A percentile compares a stretch with the other conserved stretches of the same genome.
Conservation (phyloP, 2,329 filamentous ascomycete genomes). For the Diplodia mutila region DNA sequence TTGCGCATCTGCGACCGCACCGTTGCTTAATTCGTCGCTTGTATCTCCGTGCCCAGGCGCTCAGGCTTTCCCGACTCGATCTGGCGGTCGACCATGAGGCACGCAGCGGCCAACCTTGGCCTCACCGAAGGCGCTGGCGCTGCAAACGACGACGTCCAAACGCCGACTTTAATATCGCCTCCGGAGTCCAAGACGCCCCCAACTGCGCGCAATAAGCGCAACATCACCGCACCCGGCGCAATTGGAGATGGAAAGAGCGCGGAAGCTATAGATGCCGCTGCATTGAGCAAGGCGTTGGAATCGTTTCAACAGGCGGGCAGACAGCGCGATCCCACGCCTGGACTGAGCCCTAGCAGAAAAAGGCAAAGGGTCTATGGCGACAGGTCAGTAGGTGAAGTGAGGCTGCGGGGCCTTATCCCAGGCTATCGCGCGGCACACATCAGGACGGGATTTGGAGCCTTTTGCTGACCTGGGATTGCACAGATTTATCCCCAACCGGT, state of each 20-base stretch:
- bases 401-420: background rate
- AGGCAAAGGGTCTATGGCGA: conserved; percentile 68
- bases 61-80: conserved; percentile 9
- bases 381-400: conserved; percentile 38
- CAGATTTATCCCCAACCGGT: conserved; percentile 93
- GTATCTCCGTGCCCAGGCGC: conserved; percentile 18
- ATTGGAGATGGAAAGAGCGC: conserved; percentile 43
- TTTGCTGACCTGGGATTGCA: background rate
- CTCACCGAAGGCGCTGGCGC: conserved; percentile 17
- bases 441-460: conserved; percentile 14
- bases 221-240: conserved; percentile 38
- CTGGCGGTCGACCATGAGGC: conserved; percentile 22
- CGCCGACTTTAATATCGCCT: conserved; percentile 57
- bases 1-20: background rate
- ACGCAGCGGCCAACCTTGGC: conserved; percentile 18
- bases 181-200: conserved; percentile 65
- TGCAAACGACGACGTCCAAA: conserved; percentile 34
- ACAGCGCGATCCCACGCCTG: conserved; percentile 64
- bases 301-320: conserved; percentile 64
- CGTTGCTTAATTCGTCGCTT: conserved; percentile 1
- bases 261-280: conserved; percentile 62
- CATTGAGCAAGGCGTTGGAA: conserved; percentile 64
- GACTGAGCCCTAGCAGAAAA: conserved; percentile 69
- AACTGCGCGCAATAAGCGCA: conserved; percentile 56
- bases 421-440: background rate